Conservation (phyloP, 306 rosid genomes). For the Acmispon strigosus region DNA sequence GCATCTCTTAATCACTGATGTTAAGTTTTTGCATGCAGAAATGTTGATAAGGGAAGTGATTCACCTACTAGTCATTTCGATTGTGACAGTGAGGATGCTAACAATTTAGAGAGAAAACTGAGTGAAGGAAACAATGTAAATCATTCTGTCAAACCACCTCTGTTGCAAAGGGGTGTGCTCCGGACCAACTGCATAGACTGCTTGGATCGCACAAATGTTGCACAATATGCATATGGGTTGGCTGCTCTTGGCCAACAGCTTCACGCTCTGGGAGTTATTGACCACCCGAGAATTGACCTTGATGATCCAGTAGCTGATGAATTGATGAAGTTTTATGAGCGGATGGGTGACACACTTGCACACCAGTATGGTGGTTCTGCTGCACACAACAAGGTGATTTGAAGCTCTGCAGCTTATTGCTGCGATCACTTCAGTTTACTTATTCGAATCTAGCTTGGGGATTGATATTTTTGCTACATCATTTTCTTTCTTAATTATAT, state of each 20-base stretch:
- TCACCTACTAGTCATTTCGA: conserved; percentile 7
- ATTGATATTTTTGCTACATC: neutral
- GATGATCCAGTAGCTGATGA: conserved; percentile 74
- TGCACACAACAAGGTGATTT: conserved; percentile 91
- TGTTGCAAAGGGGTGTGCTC: conserved; percentile 77
- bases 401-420: conserved; percentile 1
- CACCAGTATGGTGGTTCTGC: conserved; percentile 97
- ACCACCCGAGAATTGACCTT: conserved; percentile 66
- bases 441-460: conserved; percentile 7
- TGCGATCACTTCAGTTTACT: conserved; percentile 6
- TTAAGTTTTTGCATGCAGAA: conserved; percentile 30
- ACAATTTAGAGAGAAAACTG: conserved; percentile 34
- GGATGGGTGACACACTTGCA: conserved; percentile 95
- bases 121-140: conserved; percentile 37
- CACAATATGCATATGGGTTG: conserved; percentile 91
- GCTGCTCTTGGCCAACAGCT: conserved; percentile 85
- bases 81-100: conserved; percentile 34
- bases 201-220: conserved; percentile 97
- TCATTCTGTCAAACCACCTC: conserved; percentile 32
- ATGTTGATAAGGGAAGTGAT: conserved; percentile 16
- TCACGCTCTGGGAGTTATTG: conserved; percentile 54
- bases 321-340: conserved; percentile 78
- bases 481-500: conserved; percentile 4
- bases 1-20: conserved; percentile 14
- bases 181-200: conserved; percentile 99